Base-by-base conservation (phyloP, 352 stramenopile species). In the Aphanomyces euteiches region DNA sequence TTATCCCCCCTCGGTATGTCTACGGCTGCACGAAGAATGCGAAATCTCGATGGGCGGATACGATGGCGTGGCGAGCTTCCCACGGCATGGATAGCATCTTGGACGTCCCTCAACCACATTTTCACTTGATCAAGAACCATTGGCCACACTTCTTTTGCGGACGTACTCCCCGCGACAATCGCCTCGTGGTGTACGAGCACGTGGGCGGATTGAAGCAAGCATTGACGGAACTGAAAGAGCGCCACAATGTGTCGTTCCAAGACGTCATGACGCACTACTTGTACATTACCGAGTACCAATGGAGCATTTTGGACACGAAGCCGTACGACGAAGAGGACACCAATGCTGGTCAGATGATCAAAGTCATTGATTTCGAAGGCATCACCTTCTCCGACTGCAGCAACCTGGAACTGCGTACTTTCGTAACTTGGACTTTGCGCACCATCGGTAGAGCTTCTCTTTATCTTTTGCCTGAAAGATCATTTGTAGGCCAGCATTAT, bases 251-350 rank as follows among this genome's bases (percentile, higher is more conserved):
- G 47, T 47, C 64, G 21, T 70, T 70, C 39, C n/a, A 54, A 7
- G 64, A 70, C 21, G 64, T 70, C 37, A 70, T 70, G 64, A 56
- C 64, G 12, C 64, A 70, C 40, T 70, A 70, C 54, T 37, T 70
- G n/a, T 70, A 61, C 54, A 12, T 70, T 15, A 70, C 64, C 39
- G 64, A 70, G 64, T 70, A 61, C 47, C 64, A 70, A 41, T 70
- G 64, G 64, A 50, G 43, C 6, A 40, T 45, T 5, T 43, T 70
- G 38, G 64, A 70, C 64, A 60, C 47, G n/a, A 47, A 56, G 36
- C 43, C 45, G 54, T 70, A 61, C 54, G 47, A 70, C 54, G 19
- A 47, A 8, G 54, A 47, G 8, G 17, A 63, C 36, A 12, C 64
- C 3, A 70, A 47, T 17, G 2, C 43, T 1, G 64, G 64, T 7